phyloP scores from a whole-genome alignment of 306 rosid species.

The Pterocarpus macrocarpus region DNA sequence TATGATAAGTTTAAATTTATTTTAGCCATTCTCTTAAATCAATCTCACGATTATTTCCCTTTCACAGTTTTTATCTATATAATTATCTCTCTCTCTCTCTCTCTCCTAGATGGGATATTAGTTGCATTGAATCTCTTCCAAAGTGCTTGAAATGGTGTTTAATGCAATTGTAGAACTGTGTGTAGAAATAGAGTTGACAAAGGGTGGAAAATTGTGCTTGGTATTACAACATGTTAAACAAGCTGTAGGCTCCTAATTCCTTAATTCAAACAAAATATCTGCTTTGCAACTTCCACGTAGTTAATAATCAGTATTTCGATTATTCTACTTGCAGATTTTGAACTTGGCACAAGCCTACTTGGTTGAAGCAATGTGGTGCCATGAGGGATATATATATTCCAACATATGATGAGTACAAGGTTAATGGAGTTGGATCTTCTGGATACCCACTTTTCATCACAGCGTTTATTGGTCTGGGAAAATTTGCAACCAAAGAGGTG shows the following conservation, averaged over 20 bases:
- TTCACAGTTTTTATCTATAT: no score
- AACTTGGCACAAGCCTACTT: not conserved
- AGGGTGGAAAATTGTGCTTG: constrained; percentile 11
- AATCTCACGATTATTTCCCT: no score
- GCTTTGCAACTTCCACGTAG: not conserved
- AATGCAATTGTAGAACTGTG: not conserved
- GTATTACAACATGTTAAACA: constrained; percentile 8
- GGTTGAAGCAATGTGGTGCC: constrained; percentile 46
- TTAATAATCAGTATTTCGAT: not conserved
- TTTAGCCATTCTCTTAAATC: no score
- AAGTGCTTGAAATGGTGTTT: constrained; percentile 32
- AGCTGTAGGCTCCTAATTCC: not conserved
- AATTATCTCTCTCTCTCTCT: not conserved
- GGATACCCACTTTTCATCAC: not conserved
- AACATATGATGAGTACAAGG: constrained; percentile 41
- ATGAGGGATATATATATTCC: constrained; percentile 34
- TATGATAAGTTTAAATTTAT: no score
- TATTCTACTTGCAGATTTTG: constrained; percentile 3
- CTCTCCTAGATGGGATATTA: constrained; percentile 51
- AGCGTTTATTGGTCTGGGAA: constrained; percentile 25
- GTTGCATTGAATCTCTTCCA: constrained; percentile 31
- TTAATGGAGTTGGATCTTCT: not conserved
- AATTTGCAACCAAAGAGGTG: constrained; percentile 28
- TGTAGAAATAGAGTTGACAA: not conserved
- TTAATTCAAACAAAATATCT: no score